These are phyloP conservation scores for Scheffersomyces segobiensis DNA, from an alignment of 1,139 yeast species.

Conservation along the genomic window DNA sequence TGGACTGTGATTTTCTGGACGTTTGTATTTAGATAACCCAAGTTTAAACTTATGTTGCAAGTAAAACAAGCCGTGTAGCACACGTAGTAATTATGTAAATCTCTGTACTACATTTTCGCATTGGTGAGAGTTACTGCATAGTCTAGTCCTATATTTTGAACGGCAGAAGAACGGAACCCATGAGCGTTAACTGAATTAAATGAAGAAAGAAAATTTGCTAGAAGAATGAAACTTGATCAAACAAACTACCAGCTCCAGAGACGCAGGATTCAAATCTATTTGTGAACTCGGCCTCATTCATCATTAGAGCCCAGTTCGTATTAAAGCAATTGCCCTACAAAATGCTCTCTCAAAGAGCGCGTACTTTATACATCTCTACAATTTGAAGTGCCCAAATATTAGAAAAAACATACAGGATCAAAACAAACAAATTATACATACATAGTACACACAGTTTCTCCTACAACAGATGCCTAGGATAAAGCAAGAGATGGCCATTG, in stretches of 20 bases:
- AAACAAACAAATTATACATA: not conserved
- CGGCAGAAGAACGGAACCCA: too few species aligned
- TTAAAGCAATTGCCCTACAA: not conserved
- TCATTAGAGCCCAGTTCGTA: not conserved
- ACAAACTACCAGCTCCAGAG: not conserved
- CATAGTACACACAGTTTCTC: slow-evolving; percentile 1
- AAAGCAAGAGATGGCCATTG: slow-evolving; percentile 2
- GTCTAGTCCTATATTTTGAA: too few species aligned
- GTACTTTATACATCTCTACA: not conserved
- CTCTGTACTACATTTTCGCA: too few species aligned
- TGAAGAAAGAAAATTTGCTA: not conserved
- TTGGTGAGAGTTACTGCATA: too few species aligned
- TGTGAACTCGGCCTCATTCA: not conserved
- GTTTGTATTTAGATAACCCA: too few species aligned
- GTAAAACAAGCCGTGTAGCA: too few species aligned
- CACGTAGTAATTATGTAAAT: too few species aligned
- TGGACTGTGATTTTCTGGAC: not conserved
- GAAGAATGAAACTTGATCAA: too few species aligned
- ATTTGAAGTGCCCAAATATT: not conserved
- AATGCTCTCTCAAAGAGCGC: not conserved
- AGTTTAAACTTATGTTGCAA: too few species aligned
- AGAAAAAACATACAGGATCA: not conserved
- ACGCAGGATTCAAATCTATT: not conserved
- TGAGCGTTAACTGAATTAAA: not conserved
- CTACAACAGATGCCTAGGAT: slow-evolving; percentile 1